Evolutionary conservation across 176 grass and related monocot genomes (phyloP), one percentile per base, ranked within the genome.

Genomic region (Oryza coarctata): DNA sequence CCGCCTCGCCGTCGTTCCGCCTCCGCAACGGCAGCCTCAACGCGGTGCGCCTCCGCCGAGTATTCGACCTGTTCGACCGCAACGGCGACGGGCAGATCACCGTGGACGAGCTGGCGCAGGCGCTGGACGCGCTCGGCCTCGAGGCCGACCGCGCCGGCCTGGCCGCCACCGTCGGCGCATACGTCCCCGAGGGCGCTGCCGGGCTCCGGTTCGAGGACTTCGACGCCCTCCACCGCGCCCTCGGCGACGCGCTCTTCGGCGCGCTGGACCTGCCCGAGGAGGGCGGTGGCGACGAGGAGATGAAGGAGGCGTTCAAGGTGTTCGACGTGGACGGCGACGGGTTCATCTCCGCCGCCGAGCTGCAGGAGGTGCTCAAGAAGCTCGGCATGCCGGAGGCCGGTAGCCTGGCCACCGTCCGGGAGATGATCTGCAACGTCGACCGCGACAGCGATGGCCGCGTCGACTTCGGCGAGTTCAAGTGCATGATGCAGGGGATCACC

Each of bases 41-140:
- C 88, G 77, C 86, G 30, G 75, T 94, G 29, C 92, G 88, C 3
- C 92, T 91, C 4, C 92, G 86, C 2, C 86, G 92, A 45, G 72
- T 94, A n/a, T 94, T 94, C 88, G 92, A 94, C 88, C 62, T 94
- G 8, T 94, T 94, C 88, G 92, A 94, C 88, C 83, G 78, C 72
- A 91, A 94, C 86, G 83, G 88, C 88, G 88, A 94, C 88, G 92
- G 88, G 28, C 83, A 94, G 86, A 94, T 94, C 86, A 91, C 92
- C 17, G 88, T 94, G 27, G 85, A 89, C 61, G 92, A 94, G 92
- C 79, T 94, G 57, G 86, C 80, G 49, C 44, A 88, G 80, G 92
- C 92, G 80, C 86, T 94, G n/a, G 92, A 94, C 83, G 79, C 86
- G 75, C 80, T 94, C 22, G 88, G 92, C 49, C 92, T 94, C 18